These are phyloP conservation scores for Reticulascus tulasneorum DNA, from an alignment of 2,329 filamentous ascomycete genomes.

Conservation along the genomic window DNA sequence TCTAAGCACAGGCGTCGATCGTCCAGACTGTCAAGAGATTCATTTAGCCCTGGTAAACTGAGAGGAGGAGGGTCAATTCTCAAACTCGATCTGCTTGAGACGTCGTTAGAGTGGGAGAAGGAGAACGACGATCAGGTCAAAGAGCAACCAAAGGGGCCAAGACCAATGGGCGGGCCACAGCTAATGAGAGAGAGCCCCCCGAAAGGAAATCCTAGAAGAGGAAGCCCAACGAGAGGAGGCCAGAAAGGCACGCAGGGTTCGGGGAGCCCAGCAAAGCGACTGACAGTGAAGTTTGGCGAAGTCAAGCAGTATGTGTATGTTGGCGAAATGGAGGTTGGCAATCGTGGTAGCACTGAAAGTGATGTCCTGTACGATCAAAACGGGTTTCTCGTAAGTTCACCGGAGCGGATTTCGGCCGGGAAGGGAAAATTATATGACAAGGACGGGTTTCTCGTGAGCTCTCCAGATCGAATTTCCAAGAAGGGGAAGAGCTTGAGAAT, in stretches of 20 bases:
- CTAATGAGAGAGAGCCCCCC: too few species aligned
- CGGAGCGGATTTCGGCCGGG: conserved; percentile 30
- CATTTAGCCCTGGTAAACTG: conserved; percentile 5
- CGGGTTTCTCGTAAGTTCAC: conserved; percentile 40
- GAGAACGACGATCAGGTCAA: conserved; percentile 3
- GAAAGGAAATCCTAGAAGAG: conserved; percentile 3
- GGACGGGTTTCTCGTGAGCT: conserved; percentile 40
- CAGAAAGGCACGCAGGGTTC: neutral
- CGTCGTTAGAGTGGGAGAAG: conserved; percentile 10
- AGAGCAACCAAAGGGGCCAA: conserved; percentile 2
- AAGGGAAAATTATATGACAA: too few species aligned
- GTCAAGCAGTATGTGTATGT: neutral
- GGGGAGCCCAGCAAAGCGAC: conserved; percentile 1
- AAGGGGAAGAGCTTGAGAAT: conserved; percentile 19
- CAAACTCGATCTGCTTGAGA: neutral
- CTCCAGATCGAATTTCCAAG: conserved; percentile 29
- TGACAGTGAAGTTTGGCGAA: neutral
- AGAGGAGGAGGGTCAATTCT: neutral
- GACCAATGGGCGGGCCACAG: too few species aligned
- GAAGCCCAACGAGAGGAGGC: conserved; percentile 6
- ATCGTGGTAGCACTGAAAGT: conserved; percentile 28
- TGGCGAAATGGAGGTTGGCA: too few species aligned
- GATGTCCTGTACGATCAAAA: conserved; percentile 44
- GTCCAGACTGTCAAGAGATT: conserved; percentile 5
- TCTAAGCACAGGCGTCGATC: conserved; percentile 4